phyloP scores from a whole-genome alignment of 495 filamentous ascomycete genomes.

The Xylaria nigripes region DNA sequence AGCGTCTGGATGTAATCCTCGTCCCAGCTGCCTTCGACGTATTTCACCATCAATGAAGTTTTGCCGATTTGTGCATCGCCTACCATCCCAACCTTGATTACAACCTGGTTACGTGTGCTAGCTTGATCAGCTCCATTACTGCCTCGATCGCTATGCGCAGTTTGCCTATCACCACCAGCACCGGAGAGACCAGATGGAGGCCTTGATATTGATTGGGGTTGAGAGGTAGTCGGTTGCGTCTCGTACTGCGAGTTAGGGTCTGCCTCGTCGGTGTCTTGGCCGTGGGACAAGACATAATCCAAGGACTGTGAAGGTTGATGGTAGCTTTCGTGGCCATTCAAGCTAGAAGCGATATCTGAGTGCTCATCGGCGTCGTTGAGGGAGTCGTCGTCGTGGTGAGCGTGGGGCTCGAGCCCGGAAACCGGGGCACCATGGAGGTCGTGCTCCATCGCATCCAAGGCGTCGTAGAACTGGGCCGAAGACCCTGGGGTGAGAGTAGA shows the following conservation, averaged over 20 bases:
- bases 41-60: conserved; percentile 98
- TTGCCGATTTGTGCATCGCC: conserved; percentile 98
- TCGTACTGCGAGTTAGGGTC: conserved; percentile 35
- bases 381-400: conserved; percentile 36
- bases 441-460: conserved; percentile 43
- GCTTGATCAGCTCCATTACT: conserved; percentile 33
- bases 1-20: conserved; percentile 99
- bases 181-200: conserved; percentile 45
- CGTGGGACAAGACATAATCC: conserved; percentile 31
- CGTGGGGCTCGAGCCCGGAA: conserved; percentile 15
- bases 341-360: conserved; percentile 23
- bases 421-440: conserved; percentile 17
- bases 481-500: conserved; percentile 40
- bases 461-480: conserved; percentile 43
- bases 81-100: conserved; percentile 99
- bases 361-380: conserved; percentile 32
- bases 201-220: conserved; percentile 33
- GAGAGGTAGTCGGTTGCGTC: conserved; percentile 28
- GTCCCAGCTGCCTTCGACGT: conserved; percentile 98
- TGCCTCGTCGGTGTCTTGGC: conserved; percentile 28
- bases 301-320: conserved; percentile 32
- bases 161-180: conserved; percentile 24
- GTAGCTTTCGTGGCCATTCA: conserved; percentile 11
- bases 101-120: conserved; percentile 72
- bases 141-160: conserved; percentile 29